Evolutionary conservation across 768 basidiomycete genomes (phyloP), one percentile per base, ranked within the genome.

Genomic region (Pholiota microspora): DNA sequence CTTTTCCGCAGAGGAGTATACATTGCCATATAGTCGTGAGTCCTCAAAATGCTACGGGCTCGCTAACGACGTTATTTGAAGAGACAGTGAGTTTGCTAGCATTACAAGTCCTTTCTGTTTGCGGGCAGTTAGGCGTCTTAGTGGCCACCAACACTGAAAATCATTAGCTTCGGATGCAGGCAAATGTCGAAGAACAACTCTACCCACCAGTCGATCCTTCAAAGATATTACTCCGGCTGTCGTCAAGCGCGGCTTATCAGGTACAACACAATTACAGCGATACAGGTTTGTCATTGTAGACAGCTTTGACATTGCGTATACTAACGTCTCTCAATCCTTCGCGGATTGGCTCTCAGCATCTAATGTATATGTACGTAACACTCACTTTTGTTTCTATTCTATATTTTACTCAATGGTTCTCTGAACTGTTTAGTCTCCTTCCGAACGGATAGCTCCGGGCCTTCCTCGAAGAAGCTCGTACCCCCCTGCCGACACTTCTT

Each of bases 11-110:
- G 85, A 71, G 75, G 40, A 69, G 76, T 45, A 81, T 86, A 44
- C 77, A 79, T 52, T 81, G 79, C 59, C 85, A 86, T 64, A 71
- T 86, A 70, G 74, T 86, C 46, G 69, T 82, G 51, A 74, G 71
- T 49, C 61, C 77, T 49, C 71, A 71, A 57, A 73, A 77, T 51
- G 72, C 79, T 59, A 77, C 80, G 75, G 59, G 68, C 7, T 60
- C 73, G 16, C 71, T 85, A 51, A 73, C 67, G 29, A 71, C 73
- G 29, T 65, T 86, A 45, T 73, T 85, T 70, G 70, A 76, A 46
- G 68, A 78, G 67, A 74, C 69, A 64, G 77, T 80, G 61, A 63
- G 70, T 64, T 50, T 49, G 49, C 50, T 51, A 54, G 57, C 40
- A 54, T 52, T 55, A 47, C 34, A 49, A 38, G 35, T 46, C 47